Evolutionary conservation across 257 asterid genomes (phyloP).

Genomic region (Cruciata laevipes): DNA sequence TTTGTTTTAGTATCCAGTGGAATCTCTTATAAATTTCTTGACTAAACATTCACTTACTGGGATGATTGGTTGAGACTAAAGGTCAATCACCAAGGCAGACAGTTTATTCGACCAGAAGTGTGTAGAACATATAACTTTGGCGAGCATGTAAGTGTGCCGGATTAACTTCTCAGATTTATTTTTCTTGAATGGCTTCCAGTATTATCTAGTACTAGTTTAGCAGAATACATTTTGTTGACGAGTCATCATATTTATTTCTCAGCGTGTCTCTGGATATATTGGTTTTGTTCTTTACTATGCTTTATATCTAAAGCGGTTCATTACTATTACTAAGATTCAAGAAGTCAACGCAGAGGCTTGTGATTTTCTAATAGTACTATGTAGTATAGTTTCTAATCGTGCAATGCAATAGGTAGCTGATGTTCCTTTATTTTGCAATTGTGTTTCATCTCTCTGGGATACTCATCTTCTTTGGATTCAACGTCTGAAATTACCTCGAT

Average conservation of each 20-base stretch:
- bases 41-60: slow-evolving; percentile 85
- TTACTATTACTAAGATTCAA: too few relatives aligned
- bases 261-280: neutral
- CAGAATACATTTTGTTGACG: neutral
- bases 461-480: neutral
- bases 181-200: neutral
- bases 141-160: slow-evolving; percentile 69
- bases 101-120: slow-evolving; percentile 96
- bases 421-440: neutral
- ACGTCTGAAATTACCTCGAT: neutral
- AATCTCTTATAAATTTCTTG: slow-evolving; percentile 51
- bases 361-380: neutral
- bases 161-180: neutral
- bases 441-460: neutral
- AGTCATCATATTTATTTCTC: neutral
- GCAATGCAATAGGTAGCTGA: neutral
- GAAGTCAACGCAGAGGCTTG: neutral
- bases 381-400: too few relatives aligned
- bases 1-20: neutral
- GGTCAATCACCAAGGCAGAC: slow-evolving; percentile 85
- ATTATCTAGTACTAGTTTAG: neutral
- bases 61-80: slow-evolving; percentile 97
- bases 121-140: slow-evolving; percentile 98
- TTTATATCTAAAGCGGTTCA: too few relatives aligned
- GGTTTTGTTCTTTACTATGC: neutral